Conservation (phyloP, 306 rosid genomes). For the Dryas drummondii region DNA sequence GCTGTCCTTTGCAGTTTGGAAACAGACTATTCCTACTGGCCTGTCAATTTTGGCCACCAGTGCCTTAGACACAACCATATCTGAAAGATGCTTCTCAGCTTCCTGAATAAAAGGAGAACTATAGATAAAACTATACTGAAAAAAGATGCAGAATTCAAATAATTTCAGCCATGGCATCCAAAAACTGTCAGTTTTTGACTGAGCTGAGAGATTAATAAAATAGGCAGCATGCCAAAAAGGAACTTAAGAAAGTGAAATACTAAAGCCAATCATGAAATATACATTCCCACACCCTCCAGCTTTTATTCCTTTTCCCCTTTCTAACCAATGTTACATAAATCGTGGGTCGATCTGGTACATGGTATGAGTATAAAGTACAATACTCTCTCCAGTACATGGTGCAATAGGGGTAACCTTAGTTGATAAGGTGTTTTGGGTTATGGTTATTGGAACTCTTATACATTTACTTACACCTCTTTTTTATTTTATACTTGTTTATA, state of each 20-base stretch:
- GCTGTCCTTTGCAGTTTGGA: slow-evolving; percentile 79
- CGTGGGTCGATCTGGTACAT: background rate
- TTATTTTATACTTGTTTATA: background rate
- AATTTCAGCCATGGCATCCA: background rate
- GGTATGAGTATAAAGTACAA: no score
- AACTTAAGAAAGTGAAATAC: background rate
- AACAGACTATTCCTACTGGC: slow-evolving; percentile 78
- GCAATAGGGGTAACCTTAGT: no score
- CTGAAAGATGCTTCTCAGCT: slow-evolving; percentile 95
- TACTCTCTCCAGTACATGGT: no score
- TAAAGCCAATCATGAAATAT: background rate
- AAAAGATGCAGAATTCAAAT: background rate
- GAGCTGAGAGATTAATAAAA: background rate
- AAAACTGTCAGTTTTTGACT: background rate
- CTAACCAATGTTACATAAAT: background rate
- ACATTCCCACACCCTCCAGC: background rate
- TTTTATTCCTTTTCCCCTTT: background rate
- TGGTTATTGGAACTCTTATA: no score
- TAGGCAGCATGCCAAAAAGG: background rate
- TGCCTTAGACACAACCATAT: slow-evolving; percentile 97
- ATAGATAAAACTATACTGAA: background rate
- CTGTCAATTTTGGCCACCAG: slow-evolving; percentile 88
- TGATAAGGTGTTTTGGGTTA: no score
- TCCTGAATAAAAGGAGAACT: slow-evolving; percentile 46
- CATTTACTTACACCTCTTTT: no score